Base-by-base conservation (phyloP, 768 basidiomycete species). In the Boletellus sp. region DNA sequence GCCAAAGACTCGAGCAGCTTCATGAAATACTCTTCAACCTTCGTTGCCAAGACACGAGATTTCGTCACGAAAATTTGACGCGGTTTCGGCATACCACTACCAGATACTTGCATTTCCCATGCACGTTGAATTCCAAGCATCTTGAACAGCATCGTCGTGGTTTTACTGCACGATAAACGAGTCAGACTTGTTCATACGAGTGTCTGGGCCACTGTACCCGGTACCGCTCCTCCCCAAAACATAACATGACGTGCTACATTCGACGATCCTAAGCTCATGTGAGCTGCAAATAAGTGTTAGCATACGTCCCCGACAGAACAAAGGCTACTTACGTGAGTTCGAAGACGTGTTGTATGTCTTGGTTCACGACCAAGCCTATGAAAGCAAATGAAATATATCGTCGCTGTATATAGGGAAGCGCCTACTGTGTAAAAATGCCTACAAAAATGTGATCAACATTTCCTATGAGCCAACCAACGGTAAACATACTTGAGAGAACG, bases 51-150 rank as follows among this genome's bases (percentile, higher is more conserved):
- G 19, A 81, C 72, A 19, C 73, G 74, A 3, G 86, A 88, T 57
- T 85, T 81, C 0, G 87, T 88, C 2, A 89, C 78, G 52, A 89
- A 89, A 12, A 89, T 62, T 56, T 89, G 87, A 12, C 84, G 75
- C 4, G 83, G 81, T 57, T 76, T 80, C 1, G 67, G 60, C 34
- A 71, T 62, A 16, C 62, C 68, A 9, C 31, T 12, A 12, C 31
- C 39, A 8, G 47, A 46, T 2, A 5, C 9, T 20, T 68, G 63
- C 22, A 71, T 51, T 34, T 76, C 64, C 67, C 76, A 83, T 3
- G 78, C 72, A n/a, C 76, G 68, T 54, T 88, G 82, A 6, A 86
- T 78, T 2, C 78, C 76, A 3, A 87, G 71, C 77, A 89, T 87
- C 63, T 85, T 87, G 71, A 83, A 84, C 2, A 89, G 67, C 76